phyloP scores from a whole-genome alignment of 108 stramenopile species.

The Asterionellopsis glacialis region DNA sequence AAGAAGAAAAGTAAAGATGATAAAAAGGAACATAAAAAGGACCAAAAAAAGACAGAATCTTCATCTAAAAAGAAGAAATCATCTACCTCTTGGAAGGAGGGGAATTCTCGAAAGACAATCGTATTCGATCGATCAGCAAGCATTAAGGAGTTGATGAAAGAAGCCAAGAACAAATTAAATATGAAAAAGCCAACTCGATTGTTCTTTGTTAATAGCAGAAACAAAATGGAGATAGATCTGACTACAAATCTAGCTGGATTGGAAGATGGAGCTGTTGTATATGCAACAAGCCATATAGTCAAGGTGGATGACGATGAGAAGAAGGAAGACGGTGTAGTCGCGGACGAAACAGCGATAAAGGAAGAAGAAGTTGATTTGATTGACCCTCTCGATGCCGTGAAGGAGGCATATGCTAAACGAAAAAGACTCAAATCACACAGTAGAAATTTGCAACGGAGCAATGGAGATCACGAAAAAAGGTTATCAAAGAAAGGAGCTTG shows the following conservation, averaged over 20 bases:
- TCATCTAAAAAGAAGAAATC: constrained; percentile 6
- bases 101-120: constrained; percentile 35
- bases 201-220: constrained; percentile 22
- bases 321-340: neutral
- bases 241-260: constrained; percentile 32
- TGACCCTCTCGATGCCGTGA: constrained; percentile 50
- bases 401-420: constrained; percentile 26
- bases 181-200: constrained; percentile 41
- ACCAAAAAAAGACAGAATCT: constrained; percentile 15
- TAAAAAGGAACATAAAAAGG: constrained; percentile 8
- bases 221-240: constrained; percentile 26
- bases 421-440: constrained; percentile 9
- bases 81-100: constrained; percentile 20
- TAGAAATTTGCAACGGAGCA: constrained; percentile 9
- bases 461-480: constrained; percentile 1
- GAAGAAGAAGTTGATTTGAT: constrained; percentile 11
- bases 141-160: constrained; percentile 25
- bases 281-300: constrained; percentile 24
- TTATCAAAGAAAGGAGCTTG: neutral
- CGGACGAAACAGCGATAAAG: constrained; percentile 5
- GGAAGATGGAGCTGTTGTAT: constrained; percentile 41
- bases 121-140: constrained; percentile 34
- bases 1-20: constrained; percentile 20
- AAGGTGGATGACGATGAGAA: neutral
- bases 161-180: constrained; percentile 38